Evolutionary conservation across 768 basidiomycete genomes (phyloP), one percentile per base, ranked within the genome.

Genomic region (Hysterangium stoloniferum): DNA sequence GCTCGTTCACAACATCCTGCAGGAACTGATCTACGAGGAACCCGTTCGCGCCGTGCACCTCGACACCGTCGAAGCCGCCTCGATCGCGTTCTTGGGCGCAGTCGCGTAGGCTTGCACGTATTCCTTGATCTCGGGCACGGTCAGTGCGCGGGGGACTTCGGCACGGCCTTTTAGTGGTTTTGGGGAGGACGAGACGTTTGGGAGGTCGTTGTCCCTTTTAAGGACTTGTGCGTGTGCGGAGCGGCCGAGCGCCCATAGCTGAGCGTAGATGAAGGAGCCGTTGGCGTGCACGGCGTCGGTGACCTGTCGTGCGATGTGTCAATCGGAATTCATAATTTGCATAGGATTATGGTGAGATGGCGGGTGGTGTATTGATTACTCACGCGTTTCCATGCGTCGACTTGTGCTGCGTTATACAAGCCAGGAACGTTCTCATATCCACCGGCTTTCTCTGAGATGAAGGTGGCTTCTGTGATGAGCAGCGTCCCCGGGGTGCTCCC

Each of bases 11-110:
- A 15, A 68, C 59, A 25, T 74, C 68, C 57, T 82, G 78, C 9
- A 80, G 52, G 68, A 86, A 84, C 59, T 85, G 80, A 58, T 85
- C 78, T 13, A 72, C 49, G 8, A 81, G 52, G 54, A 66, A 72
- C 1, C 74, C 74, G 47, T 67, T 67, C 9, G 72, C 72, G 15
- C 68, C 67, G 33, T 57, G 56, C 12, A 57, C 55, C 64, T 82
- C 78, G 4, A 78, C 67, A 12, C 83, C 86, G 54, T 87, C 84
- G 54, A 86, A 86, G 1, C 80, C 84, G 27, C 82, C 38, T 70
- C 58, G 7, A 82, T 67, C 8, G 78, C 79, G 48, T 78, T 78
- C 20, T 66, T 66, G 4, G 84, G 80, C 1, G 78, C 80, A 12
- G 68, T 64, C 5, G 69, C 75, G 56, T 75, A 84, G 7, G 74